Percentiles rank a stretch among this genome's conserved stretches.
phyloP scores from a whole-genome alignment of 2,329 filamentous ascomycete genomes.

The Zasmidium cellare region DNA sequence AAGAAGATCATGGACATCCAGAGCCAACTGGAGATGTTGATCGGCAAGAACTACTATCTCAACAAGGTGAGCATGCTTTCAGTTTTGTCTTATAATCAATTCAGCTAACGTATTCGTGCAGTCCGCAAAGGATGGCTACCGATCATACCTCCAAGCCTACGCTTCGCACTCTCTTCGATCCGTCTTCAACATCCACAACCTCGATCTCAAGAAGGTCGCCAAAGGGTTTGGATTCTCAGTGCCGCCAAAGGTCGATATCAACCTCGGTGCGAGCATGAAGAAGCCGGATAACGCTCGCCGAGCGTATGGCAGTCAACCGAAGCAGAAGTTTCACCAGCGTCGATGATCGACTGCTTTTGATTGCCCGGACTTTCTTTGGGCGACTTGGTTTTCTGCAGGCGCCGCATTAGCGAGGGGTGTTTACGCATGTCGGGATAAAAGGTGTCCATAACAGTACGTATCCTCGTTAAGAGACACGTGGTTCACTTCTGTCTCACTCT shows the following conservation, averaged over 20 bases:
- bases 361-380: background rate
- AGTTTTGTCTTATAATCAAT: background rate
- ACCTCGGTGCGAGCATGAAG: slow-evolving; percentile 73
- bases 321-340: slow-evolving; percentile 46
- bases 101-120: slow-evolving; percentile 30
- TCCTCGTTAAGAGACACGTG: too few relatives aligned
- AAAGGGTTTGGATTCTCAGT: slow-evolving; percentile 79
- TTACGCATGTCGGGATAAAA: too few relatives aligned
- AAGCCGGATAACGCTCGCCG: slow-evolving; percentile 71
- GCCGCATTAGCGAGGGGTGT: background rate
- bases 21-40: slow-evolving; percentile 84
- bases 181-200: slow-evolving; percentile 81
- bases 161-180: slow-evolving; percentile 79
- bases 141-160: slow-evolving; percentile 92
- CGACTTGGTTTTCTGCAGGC: background rate
- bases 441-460: too few relatives aligned
- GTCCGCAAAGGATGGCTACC: slow-evolving; percentile 72
- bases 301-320: slow-evolving; percentile 77
- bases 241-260: slow-evolving; percentile 77
- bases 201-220: slow-evolving; percentile 80
- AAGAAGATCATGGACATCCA: slow-evolving; percentile 87
- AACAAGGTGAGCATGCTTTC: slow-evolving; percentile 65
- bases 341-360: background rate
- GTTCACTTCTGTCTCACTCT: too few relatives aligned
- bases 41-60: slow-evolving; percentile 93